Evolutionary conservation across 164 flowering plant species (phyloP), one percentile per base, ranked within the genome.

Genomic region (Kalanchoe fedtschenkoi): DNA sequence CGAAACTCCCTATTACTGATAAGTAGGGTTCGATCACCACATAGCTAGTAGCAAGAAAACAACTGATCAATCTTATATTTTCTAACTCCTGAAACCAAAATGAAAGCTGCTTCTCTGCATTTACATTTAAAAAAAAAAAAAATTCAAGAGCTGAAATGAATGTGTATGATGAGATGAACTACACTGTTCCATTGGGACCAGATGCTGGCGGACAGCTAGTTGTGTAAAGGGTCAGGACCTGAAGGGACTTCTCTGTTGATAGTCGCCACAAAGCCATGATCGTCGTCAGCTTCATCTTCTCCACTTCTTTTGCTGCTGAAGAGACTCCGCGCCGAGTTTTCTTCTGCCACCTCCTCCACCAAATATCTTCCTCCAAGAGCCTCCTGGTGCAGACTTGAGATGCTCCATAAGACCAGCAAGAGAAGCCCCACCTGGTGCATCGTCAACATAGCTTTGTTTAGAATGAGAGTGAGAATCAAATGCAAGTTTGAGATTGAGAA

Each of bases 151-250:
- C n/a, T n/a, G n/a, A n/a, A n/a, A n/a, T n/a, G n/a, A n/a, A n/a
- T n/a, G n/a, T n/a, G n/a, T n/a, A n/a, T n/a, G n/a, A n/a, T n/a
- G n/a, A n/a, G n/a, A n/a, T n/a, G n/a, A n/a, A n/a, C n/a, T n/a
- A n/a, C n/a, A n/a, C n/a, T n/a, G n/a, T n/a, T n/a, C n/a, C n/a
- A n/a, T n/a, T n/a, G n/a, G n/a, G n/a, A n/a, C n/a, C n/a, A n/a
- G n/a, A n/a, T 11, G 56, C 32, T 16, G 6, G 6, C 6, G 26
- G 13, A 24, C 7, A 51, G 32, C 56, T 51, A 51, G 56, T 51
- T 51, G 32, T 51, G 56, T 51, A 51, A 51, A 24, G 56, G 56
- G 56, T 51, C 56, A 0, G 56, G 56, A 26, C 56, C 33, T 10
- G 32, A 51, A 51, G 56, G 56, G 26, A 51, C 30, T 51, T 24